Evolutionary conservation across 805 yeast species (phyloP).

Genomic region (Wickerhamomyces bovis): DNA sequence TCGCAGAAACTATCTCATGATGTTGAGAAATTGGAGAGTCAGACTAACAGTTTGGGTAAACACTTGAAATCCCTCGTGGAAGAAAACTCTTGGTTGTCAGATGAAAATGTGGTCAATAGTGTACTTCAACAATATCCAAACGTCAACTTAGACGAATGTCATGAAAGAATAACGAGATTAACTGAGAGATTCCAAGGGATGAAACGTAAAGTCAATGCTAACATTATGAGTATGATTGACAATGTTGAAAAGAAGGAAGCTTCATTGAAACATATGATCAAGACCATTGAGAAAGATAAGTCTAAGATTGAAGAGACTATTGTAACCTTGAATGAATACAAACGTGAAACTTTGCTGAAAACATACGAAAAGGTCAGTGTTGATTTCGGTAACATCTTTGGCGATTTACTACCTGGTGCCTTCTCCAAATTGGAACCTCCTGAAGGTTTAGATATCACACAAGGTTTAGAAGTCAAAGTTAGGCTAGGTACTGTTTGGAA

Average conservation of each 20-base stretch:
- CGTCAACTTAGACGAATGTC: conserved; percentile 57
- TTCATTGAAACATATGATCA: conserved; percentile 71
- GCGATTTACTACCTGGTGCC: conserved; percentile 82
- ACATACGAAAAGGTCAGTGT: conserved; percentile 84
- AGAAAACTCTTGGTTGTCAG: conserved; percentile 70
- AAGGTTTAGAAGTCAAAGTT: conserved; percentile 88
- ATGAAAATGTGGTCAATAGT: conserved; percentile 48
- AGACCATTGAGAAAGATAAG: conserved; percentile 84
- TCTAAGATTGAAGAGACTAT: conserved; percentile 86
- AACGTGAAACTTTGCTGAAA: conserved; percentile 70
- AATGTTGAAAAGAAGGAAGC: conserved; percentile 84
- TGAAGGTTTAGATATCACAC: conserved; percentile 75
- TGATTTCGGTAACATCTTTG: conserved; percentile 88
- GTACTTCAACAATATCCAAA: conserved; percentile 58
- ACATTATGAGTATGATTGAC: conserved; percentile 88
- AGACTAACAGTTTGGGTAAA: conserved; percentile 30
- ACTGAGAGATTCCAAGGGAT: conserved; percentile 57
- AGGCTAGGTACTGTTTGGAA: conserved; percentile 92
- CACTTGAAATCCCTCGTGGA: conserved; percentile 41
- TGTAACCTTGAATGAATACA: conserved; percentile 74
- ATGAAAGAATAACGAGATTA: conserved; percentile 49
- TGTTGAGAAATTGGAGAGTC: conserved; percentile 40
- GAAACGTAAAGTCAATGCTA: conserved; percentile 76
- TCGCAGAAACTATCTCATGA: conserved; percentile 51
- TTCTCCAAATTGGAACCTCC: conserved; percentile 83